Percentiles rank a stretch among this genome's conserved stretches.
Conservation (phyloP, 768 basidiomycete genomes). For the Astraeus odoratus region DNA sequence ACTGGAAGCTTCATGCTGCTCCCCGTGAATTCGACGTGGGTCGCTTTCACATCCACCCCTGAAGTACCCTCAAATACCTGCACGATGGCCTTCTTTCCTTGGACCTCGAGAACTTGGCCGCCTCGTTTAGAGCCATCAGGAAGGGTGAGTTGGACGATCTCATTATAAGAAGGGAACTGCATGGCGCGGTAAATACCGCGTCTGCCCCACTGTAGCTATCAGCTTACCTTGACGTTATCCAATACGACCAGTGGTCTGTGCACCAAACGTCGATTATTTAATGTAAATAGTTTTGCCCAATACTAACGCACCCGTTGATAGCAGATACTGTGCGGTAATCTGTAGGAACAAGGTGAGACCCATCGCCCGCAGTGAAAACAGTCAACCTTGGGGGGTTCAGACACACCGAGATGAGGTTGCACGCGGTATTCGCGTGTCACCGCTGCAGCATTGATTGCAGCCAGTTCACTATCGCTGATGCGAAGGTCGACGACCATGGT, state of each 20-base stretch:
- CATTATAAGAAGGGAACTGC: conserved; percentile 96
- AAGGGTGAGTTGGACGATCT: conserved; percentile 92
- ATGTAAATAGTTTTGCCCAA: conserved; percentile 1
- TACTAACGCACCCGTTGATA: conserved; percentile 77
- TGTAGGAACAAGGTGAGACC: conserved; percentile 26
- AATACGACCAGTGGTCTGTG: conserved; percentile 90
- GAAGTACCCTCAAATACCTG: conserved; percentile 99
- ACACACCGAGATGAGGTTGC: conserved; percentile 80
- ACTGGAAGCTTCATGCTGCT: conserved; percentile 99
- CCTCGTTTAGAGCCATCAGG: conserved; percentile 94
- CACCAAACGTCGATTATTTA: conserved; percentile 9
- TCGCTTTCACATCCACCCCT: conserved; percentile 95
- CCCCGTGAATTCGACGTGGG: conserved; percentile 96
- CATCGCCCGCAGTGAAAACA: not conserved
- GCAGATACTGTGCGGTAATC: conserved; percentile 99
- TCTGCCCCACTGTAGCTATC: conserved; percentile 1
- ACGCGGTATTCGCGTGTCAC: conserved; percentile 86
- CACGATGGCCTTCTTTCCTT: conserved; percentile 98
- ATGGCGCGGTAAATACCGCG: conserved; percentile 11
- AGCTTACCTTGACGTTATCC: conserved; percentile 91
- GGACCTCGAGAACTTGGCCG: conserved; percentile 96
- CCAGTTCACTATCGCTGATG: conserved; percentile 65
- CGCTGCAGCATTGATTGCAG: conserved; percentile 80
- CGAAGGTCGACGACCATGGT: conserved; percentile 46
- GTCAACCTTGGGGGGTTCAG: conserved; percentile 7